Percentiles rank a stretch among this genome's conserved stretches.
Conservation (phyloP, 2,329 filamentous ascomycete species). For the Verticillium tricorpus region DNA sequence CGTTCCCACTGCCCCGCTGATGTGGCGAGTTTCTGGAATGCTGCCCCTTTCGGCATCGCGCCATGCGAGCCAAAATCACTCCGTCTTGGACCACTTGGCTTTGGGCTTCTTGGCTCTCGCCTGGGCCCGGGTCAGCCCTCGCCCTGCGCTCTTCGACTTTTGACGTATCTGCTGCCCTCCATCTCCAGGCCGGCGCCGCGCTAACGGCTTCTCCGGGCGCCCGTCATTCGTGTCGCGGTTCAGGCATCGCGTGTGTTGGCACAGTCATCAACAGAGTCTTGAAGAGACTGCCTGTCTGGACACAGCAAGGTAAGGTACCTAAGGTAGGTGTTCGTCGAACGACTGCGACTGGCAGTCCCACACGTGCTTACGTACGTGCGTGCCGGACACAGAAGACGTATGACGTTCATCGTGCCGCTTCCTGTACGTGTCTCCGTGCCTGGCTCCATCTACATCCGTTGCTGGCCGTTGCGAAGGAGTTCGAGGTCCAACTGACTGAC, state of each 20-base stretch:
- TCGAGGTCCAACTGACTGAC: neutral
- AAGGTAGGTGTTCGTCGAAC: too few relatives aligned
- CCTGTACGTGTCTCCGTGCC: neutral
- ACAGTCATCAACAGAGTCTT: too few relatives aligned
- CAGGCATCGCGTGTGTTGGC: too few relatives aligned
- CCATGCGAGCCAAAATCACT: neutral
- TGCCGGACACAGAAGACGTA: neutral
- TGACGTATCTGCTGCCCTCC: neutral
- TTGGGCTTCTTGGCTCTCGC: neutral
- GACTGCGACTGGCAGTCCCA: too few relatives aligned
- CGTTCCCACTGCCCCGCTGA: neutral
- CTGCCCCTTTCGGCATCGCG: conserved; percentile 5
- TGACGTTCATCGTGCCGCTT: too few relatives aligned
- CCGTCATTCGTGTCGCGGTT: neutral
- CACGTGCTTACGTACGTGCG: too few relatives aligned
- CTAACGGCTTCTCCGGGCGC: neutral
- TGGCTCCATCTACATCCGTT: conserved; percentile 2
- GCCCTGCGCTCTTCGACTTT: neutral
- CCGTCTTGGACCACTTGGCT: neutral
- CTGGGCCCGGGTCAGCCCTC: neutral
- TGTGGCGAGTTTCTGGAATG: conserved; percentile 8
- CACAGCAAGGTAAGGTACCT: too few relatives aligned
- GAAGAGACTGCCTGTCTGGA: too few relatives aligned
- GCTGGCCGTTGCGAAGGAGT: neutral
- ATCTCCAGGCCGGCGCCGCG: neutral